These are phyloP conservation scores for Saprolegnia diclina DNA, from an alignment of 352 stramenopile genomes.

Conservation along the genomic window DNA sequence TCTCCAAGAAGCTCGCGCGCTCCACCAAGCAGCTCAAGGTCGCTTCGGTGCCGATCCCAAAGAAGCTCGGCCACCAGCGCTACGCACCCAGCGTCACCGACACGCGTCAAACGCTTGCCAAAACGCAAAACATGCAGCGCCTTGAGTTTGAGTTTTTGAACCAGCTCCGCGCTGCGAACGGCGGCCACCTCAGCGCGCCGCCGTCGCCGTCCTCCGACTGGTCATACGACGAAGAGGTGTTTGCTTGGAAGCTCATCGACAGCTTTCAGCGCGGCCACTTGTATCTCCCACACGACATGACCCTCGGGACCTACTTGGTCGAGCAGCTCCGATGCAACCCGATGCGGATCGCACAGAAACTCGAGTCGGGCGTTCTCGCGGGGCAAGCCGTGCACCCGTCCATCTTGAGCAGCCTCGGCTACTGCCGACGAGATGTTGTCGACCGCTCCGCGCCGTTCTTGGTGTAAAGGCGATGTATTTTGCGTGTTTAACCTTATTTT, in stretches of 20 bases:
- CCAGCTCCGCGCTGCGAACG: neutral
- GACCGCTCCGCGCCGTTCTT: neutral
- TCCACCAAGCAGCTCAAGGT: conserved; percentile 15
- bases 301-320: conserved; percentile 82
- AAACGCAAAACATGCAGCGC: conserved; percentile 20
- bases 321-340: conserved; percentile 89
- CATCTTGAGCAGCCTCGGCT: neutral
- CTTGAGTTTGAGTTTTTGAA: conserved; percentile 17
- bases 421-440: neutral
- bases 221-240: conserved; percentile 56
- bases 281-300: conserved; percentile 72
- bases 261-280: conserved; percentile 81
- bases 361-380: conserved; percentile 31
- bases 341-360: conserved; percentile 94
- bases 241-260: conserved; percentile 77
- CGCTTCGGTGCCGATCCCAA: conserved; percentile 27
- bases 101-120: conserved; percentile 10
- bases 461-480: neutral
- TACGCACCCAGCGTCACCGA: neutral
- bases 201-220: conserved; percentile 9
- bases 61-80: conserved; percentile 34
- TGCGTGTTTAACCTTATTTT: neutral
- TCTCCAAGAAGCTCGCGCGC: conserved; percentile 35
- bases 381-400: neutral
- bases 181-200: neutral